These are phyloP conservation scores for Lavandula angustifolia DNA, from an alignment of 257 asterid genomes.

Conservation along the genomic window DNA sequence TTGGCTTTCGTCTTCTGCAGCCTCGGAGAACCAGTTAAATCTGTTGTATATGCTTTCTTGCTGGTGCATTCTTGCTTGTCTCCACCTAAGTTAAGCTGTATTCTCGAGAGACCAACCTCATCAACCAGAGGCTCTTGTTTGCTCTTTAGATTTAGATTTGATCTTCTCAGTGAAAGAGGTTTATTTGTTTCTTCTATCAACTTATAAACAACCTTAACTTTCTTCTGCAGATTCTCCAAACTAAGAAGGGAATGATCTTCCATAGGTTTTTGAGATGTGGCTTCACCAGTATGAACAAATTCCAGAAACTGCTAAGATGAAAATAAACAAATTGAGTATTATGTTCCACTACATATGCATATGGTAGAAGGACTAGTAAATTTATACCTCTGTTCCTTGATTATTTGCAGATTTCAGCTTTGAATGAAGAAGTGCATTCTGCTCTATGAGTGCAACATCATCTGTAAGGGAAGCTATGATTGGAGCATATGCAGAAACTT, in stretches of 20 bases:
- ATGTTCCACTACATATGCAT: background rate
- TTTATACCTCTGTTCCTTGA: slow-evolving; percentile 62
- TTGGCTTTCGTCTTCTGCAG: slow-evolving; percentile 47
- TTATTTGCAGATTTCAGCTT: slow-evolving; percentile 39
- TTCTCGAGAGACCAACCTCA: slow-evolving; percentile 51
- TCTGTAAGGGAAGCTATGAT: slow-evolving; percentile 60
- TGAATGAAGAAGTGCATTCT: slow-evolving; percentile 52
- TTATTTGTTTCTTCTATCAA: slow-evolving; percentile 52
- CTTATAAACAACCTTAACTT: slow-evolving; percentile 63
- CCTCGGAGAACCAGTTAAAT: slow-evolving; percentile 43
- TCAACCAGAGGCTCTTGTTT: slow-evolving; percentile 34
- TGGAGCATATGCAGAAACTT: slow-evolving; percentile 59
- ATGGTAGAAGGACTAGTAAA: background rate
- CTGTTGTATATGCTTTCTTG: slow-evolving; percentile 40
- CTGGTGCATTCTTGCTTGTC: slow-evolving; percentile 38
- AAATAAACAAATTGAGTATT: background rate
- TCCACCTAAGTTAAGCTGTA: slow-evolving; percentile 37
- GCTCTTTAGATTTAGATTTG: slow-evolving; percentile 33
- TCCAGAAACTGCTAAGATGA: slow-evolving; percentile 43
- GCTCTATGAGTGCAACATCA: slow-evolving; percentile 69
- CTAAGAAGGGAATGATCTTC: slow-evolving; percentile 47
- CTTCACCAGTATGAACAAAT: slow-evolving; percentile 33
- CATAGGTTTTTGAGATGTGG: slow-evolving; percentile 29
- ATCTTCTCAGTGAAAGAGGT: slow-evolving; percentile 37
- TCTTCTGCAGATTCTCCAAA: slow-evolving; percentile 58